Evolutionary conservation across 2,329 filamentous ascomycete genomes (phyloP), one percentile per base, ranked within the genome.

Genomic region (Didymella pinodella): DNA sequence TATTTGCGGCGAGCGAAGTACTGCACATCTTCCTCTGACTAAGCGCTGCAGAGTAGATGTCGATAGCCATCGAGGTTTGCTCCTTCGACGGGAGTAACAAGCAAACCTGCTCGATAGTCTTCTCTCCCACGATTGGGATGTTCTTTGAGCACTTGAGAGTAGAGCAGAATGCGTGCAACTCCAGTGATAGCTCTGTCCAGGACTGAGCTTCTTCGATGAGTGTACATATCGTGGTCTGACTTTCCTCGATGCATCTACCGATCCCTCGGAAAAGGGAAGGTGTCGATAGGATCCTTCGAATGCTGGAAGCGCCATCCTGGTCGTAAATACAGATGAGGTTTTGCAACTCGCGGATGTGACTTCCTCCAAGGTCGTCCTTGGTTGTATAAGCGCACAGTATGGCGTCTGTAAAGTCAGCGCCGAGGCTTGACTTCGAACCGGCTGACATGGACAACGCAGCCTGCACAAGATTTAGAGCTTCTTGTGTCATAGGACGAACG

Each of bases 171-270:
- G 18, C 34, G 43, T 72, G 62, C 4, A 73, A 55, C 31, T 73
- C 68, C 1, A 66, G 18, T 3, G 61, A 58, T 12, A 70, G 49
- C 26, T 65, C 51, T 34, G 44, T 61, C 70, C 70, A 72, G 25
- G 62, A 36, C 32, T 63, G 22, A 2, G 44, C 41, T 14, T 41
- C 48, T 0, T 62, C 50, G 1, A 75, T 66, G n/a, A 70, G 66
- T 10, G 50, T 52, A 8, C 47, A 43, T 18, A 74, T 38, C 4
- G 64, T 65, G 25, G 40, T 29, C 48, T 69, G 65, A 25, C 69
- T 69, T 11, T 75, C 66, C 12, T 57, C 12, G 1, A 74, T 48
- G 49, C 71, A 74, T 11, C 48, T 64, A 32, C 67, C 63, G 7
- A 74, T 63, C 1, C 71, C 69, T 6, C 53, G n/a, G 2, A 69